Base-by-base conservation (phyloP, 192 early-diverging fungal genomes). In the Allomyces arbusculus region DNA sequence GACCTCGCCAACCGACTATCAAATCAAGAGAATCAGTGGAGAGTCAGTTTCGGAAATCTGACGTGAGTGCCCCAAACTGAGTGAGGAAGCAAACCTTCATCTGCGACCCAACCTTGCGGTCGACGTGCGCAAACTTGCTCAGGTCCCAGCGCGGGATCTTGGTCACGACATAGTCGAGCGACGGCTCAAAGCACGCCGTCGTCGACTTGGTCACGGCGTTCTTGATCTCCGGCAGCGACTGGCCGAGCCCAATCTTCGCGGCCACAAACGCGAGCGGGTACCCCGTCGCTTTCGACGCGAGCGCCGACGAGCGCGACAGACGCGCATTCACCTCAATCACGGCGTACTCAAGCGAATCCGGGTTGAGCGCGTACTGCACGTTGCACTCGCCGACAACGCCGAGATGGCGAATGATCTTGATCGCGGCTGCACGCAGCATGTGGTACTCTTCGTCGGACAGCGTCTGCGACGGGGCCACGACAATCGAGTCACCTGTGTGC, bases 131-230 rank as follows among this genome's bases (percentile, higher is more conserved):
- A 76, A 98, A 98, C 77, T 98, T 98, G 64, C 72, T 80, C 64
- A 98, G 78, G 74, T 98, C 95, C 95, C 95, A 98, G 43, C 93
- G 84, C 68, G 95, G 95, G 71, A 98, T 95, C 83, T 98, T 98
- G 66, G 86, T 87, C 19, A 98, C 93, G 55, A 91, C 76, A 69
- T 96, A 98, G 76, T 98, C 95, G 44, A 98, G 74, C 50, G 87
- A 89, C 9, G 95, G 95, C 76, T 98, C 95, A 70, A 98, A 98
- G 82, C 89, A 91, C 40, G 95, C 95, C 44, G 87, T 93, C 19
- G 95, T 98, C 1, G 83, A 86, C 77, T 86, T 89, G 43, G 95
- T 98, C 24, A 95, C 93, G 66, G 81, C 77, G 74, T 98, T 98
- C 66, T 82, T 78, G 61, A 98, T 78, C 66, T 92, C 87, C 28